Evolutionary conservation across 257 asterid species (phyloP).

Genomic region (Solanum peruvianum): DNA sequence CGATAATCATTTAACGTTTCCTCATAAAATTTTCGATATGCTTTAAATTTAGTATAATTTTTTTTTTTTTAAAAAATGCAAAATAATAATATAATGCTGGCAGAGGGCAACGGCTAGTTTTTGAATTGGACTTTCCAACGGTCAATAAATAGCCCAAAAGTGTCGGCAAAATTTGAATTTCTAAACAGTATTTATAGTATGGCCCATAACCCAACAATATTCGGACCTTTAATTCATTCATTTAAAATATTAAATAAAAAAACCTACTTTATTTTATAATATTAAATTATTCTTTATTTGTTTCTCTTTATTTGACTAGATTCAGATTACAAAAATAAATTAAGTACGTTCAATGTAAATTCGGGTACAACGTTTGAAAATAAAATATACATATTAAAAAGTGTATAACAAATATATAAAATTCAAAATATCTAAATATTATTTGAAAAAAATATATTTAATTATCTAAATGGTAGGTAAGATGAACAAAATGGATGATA

Average conservation of each 20-base stretch:
- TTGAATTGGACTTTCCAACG: neutral
- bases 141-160: neutral
- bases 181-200: neutral
- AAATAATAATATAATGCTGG: neutral
- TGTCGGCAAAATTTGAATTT: conserved; percentile 1
- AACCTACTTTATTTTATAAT: neutral
- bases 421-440: neutral
- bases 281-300: neutral
- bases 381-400: neutral
- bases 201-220: neutral
- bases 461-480: neutral
- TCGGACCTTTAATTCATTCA: neutral
- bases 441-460: neutral
- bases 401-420: neutral
- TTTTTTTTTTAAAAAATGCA: neutral
- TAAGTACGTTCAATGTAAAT: neutral
- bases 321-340: neutral
- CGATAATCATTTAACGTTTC: neutral
- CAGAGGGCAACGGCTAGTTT: conserved; percentile 2
- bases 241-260: neutral
- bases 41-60: neutral
- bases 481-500: neutral
- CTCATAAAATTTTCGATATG: neutral
- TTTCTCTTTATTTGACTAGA: neutral
- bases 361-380: neutral